phyloP scores from a whole-genome alignment of 768 basidiomycete species.

The Rhodotorula sphaerocarpa region DNA sequence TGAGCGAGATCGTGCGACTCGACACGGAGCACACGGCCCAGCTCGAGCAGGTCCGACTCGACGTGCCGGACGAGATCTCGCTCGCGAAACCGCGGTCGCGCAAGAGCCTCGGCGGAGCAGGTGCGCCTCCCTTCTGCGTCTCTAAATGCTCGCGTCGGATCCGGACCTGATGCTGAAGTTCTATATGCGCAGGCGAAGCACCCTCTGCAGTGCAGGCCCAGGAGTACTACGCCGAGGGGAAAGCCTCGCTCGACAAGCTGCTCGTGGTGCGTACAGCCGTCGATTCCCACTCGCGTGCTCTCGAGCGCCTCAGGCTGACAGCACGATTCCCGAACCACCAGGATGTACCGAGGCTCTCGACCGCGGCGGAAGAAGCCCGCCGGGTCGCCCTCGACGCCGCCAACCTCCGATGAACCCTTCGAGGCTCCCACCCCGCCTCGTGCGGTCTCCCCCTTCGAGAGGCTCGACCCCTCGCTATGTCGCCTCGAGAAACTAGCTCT shows the following conservation, averaged over 20 bases:
- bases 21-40: neutral
- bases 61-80: neutral
- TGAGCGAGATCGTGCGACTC: neutral
- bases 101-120: slow-evolving; percentile 5
- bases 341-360: slow-evolving; percentile 7
- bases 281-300: too few species aligned
- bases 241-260: neutral
- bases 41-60: neutral
- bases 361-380: slow-evolving; percentile 6
- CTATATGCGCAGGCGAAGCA: neutral
- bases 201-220: slow-evolving; percentile 1
- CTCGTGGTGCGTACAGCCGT: neutral
- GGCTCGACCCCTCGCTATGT: too few species aligned
- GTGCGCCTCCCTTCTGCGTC: too few species aligned
- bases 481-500: neutral
- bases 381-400: slow-evolving; percentile 11
- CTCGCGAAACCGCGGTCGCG: neutral
- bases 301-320: neutral
- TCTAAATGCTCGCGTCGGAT: too few species aligned
- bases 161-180: too few species aligned
- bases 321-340: neutral
- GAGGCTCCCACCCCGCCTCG: too few species aligned
- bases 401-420: neutral
- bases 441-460: too few species aligned
- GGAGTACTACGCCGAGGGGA: slow-evolving; percentile 3